These are phyloP conservation scores for Ochetophila trinervis DNA, from an alignment of 306 rosid species.

Conservation along the genomic window DNA sequence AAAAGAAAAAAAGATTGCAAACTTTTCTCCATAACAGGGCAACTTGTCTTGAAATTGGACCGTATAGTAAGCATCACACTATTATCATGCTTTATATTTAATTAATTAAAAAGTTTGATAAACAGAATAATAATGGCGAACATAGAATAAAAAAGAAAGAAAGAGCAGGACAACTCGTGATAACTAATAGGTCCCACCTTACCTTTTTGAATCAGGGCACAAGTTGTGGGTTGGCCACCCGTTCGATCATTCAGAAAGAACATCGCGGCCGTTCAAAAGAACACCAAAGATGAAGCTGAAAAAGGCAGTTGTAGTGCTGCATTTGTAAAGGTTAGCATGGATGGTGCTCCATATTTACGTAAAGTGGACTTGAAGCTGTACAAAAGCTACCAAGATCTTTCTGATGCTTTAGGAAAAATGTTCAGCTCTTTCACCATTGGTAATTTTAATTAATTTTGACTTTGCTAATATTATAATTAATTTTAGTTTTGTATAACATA, in stretches of 20 bases:
- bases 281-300: slow-evolving; percentile 13
- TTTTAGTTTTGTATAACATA: neutral
- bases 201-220: slow-evolving; percentile 49
- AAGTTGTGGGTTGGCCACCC: slow-evolving; percentile 97
- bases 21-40: too few species aligned
- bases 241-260: slow-evolving; percentile 76
- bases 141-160: neutral
- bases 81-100: neutral
- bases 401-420: slow-evolving; percentile 70
- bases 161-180: neutral
- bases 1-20: neutral
- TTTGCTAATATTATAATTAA: neutral
- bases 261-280: slow-evolving; percentile 48
- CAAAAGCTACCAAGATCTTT: slow-evolving; percentile 70
- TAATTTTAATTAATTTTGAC: neutral
- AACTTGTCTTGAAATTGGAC: too few species aligned
- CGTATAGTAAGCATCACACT: too few species aligned
- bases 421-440: slow-evolving; percentile 76
- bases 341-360: slow-evolving; percentile 84
- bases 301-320: slow-evolving; percentile 31
- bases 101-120: too few species aligned
- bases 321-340: slow-evolving; percentile 87
- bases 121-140: neutral
- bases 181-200: neutral
- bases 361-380: slow-evolving; percentile 80